Conservation (phyloP, 2,329 filamentous ascomycete genomes). For the Rugonectria rugulosa region DNA sequence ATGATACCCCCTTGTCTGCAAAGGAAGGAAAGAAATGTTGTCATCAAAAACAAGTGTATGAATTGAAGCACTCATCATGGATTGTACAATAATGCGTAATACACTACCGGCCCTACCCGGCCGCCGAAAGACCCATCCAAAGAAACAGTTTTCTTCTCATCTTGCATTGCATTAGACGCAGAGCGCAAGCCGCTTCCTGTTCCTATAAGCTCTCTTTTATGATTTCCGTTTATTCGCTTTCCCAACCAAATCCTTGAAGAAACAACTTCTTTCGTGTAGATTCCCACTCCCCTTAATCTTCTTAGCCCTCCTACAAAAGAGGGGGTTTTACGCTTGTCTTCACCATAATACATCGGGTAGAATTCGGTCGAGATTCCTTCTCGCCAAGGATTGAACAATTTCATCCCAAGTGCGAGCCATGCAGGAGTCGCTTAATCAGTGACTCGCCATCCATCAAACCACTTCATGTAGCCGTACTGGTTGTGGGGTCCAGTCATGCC, state of each 20-base stretch:
- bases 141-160: constrained; percentile 34
- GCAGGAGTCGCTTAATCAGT: constrained; percentile 58
- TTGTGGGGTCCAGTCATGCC: constrained; percentile 88
- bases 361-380: constrained; percentile 23
- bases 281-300: constrained; percentile 30
- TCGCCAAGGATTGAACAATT: constrained; percentile 14
- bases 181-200: constrained; percentile 32
- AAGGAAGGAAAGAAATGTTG: constrained; percentile 33
- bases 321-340: constrained; percentile 10
- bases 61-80: constrained; percentile 35
- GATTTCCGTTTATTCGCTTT: constrained; percentile 31
- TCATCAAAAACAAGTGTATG: constrained; percentile 37
- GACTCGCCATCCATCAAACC: constrained; percentile 89
- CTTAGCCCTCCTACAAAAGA: constrained; percentile 23
- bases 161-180: constrained; percentile 42
- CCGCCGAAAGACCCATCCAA: constrained; percentile 25
- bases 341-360: constrained; percentile 18
- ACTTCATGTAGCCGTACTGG: constrained; percentile 92
- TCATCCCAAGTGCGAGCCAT: constrained; percentile 6
- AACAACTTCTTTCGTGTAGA: constrained; percentile 28
- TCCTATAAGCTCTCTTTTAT: constrained; percentile 30
- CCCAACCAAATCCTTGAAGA: constrained; percentile 29
- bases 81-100: constrained; percentile 46
- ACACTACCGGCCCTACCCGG: constrained; percentile 33
- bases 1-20: constrained; percentile 41